phyloP scores from a whole-genome alignment of 2,329 filamentous ascomycete species.

The Fusarium marasasianum region DNA sequence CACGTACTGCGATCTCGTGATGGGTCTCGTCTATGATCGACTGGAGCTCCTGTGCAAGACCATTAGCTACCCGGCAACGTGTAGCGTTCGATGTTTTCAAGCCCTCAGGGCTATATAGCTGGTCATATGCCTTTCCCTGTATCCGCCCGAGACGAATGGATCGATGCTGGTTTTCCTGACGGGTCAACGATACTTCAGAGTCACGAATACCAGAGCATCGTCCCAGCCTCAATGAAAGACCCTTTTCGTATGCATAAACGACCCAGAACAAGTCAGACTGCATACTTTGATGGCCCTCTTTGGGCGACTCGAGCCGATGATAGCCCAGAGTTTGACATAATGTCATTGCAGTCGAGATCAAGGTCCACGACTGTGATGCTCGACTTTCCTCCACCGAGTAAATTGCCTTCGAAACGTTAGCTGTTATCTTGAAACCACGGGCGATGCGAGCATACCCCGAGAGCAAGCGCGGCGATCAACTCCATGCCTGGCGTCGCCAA shows the following conservation, averaged over 20 bases:
- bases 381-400: conserved; percentile 48
- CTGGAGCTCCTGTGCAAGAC: conserved; percentile 13
- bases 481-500: conserved; percentile 47
- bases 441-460: conserved; percentile 41
- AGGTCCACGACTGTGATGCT: conserved; percentile 46
- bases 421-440: fast-evolving
- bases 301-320: conserved; percentile 29
- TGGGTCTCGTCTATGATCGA: conserved; percentile 18
- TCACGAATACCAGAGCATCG: conserved; percentile 48
- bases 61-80: neutral
- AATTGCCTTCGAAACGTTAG: conserved; percentile 36
- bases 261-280: conserved; percentile 46
- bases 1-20: conserved; percentile 16
- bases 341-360: conserved; percentile 49
- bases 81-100: neutral
- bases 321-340: conserved; percentile 48
- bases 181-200: conserved; percentile 41
- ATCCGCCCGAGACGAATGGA: conserved; percentile 36
- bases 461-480: conserved; percentile 46
- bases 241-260: conserved; percentile 49
- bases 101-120: conserved; percentile 45
- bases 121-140: conserved; percentile 47
- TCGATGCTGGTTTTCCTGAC: conserved; percentile 26
- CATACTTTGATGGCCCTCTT: neutral
- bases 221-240: conserved; percentile 49